Conservation (phyloP, 192 early-diverging fungal species). For the Kappamyces sp. region DNA sequence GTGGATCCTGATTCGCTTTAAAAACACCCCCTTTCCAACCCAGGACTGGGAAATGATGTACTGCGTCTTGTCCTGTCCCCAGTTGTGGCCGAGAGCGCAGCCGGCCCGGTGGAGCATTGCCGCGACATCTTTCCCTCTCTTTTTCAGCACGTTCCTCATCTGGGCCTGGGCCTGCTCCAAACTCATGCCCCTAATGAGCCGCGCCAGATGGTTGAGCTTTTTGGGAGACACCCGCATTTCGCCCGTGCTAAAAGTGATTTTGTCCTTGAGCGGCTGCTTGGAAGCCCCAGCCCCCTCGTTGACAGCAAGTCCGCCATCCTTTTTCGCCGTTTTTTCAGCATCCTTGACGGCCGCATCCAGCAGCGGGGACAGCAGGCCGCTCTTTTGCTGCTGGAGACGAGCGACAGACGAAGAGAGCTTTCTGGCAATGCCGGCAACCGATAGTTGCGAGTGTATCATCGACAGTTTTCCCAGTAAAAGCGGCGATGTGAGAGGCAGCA, state of each 20-base stretch:
- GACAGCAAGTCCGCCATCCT: no score
- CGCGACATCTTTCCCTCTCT: conserved; percentile 28
- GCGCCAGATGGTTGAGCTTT: conserved; percentile 42
- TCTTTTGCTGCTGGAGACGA: conserved; percentile 18
- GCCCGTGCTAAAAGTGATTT: conserved; percentile 24
- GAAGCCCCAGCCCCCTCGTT: no score
- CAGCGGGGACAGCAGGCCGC: conserved; percentile 17
- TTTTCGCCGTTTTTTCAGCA: background rate
- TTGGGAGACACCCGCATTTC: conserved; percentile 30
- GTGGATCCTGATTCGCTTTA: conserved; percentile 69
- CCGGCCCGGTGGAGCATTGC: conserved; percentile 25
- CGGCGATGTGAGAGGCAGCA: no score
- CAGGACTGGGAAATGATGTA: conserved; percentile 55
- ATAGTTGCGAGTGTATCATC: no score
- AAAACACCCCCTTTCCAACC: conserved; percentile 79
- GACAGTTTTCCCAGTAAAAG: no score
- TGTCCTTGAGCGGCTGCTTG: no score
- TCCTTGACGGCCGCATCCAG: conserved; percentile 24
- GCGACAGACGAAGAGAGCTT: no score
- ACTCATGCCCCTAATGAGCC: conserved; percentile 33
- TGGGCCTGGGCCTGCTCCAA: conserved; percentile 33
- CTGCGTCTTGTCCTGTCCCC: conserved; percentile 15
- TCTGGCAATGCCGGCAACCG: no score
- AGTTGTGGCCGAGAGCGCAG: conserved; percentile 22
- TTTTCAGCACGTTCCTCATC: conserved; percentile 39